Base-by-base conservation (phyloP, 306 rosid genomes). In the Neltuma alba region DNA sequence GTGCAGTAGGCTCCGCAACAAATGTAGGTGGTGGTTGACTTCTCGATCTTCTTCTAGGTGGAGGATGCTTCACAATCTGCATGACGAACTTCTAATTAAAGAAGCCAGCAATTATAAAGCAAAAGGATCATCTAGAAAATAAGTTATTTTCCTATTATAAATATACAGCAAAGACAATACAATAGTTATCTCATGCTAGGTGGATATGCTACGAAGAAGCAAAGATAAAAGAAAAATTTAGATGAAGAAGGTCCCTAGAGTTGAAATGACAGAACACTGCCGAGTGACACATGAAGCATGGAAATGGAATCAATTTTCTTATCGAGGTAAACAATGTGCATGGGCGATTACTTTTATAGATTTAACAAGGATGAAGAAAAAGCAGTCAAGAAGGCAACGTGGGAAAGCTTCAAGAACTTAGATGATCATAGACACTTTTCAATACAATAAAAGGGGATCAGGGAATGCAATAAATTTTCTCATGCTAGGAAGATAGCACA, bases 1-100 rank as follows among this genome's bases (percentile, higher is more conserved):
- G 92, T 72, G 84, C 33, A 74, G 57, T 70, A 52, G 99, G 99
- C 77, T 95, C 97, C 3, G 93, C 92, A 63, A 95, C 86, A 87
- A 95, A 89, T 77, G 61, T 79, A 34, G 97, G 98, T 5, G 89
- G 84, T 28, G 91, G 90, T 81, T 83, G 89, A 87, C 85, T 90
- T 57, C 88, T 82, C 25, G 92, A 90, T 88, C 79, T 85, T 79
- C 91, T 87, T 3, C 75, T 76, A 63, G 89, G 85, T 45, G 27
- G 58, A 38, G 90, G 55, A 57, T 87, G 89, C 85, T 89, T 91
- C 78, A 91, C 54, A 79, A 88, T 80, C 99, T 95, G 86, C 87
- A 85, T 4, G 55, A 45, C 62, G 14, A 67, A 65, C 69, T 55
- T 75, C 69, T 65, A 54, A 57, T 74, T 80, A 69, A 72, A 67